Evolutionary conservation across 495 filamentous ascomycete species (phyloP).

Genomic region (Wilcoxina mikolae): DNA sequence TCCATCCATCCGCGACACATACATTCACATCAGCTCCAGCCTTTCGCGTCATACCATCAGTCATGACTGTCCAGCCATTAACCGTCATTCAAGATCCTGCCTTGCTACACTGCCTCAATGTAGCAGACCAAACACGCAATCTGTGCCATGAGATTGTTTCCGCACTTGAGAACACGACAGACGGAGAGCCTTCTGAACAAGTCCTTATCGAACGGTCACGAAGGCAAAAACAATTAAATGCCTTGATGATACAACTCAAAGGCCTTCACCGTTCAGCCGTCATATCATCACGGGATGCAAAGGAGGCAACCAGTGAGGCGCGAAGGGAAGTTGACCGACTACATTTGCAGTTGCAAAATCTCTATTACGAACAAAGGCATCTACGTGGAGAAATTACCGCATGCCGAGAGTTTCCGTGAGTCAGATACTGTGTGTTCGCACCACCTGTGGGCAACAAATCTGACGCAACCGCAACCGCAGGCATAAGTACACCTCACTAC

Average conservation of each 20-base stretch:
- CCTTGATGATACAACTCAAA: constrained; percentile 67
- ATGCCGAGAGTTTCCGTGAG: constrained; percentile 78
- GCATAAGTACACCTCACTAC: constrained; percentile 74
- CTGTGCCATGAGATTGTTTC: constrained; percentile 63
- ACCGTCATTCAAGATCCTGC: not conserved
- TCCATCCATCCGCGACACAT: too few relatives aligned
- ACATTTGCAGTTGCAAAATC: constrained; percentile 84
- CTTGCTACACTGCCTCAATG: constrained; percentile 45
- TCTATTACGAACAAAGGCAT: constrained; percentile 91
- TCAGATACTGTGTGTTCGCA: too few relatives aligned
- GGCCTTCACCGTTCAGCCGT: constrained; percentile 68
- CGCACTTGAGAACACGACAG: constrained; percentile 36
- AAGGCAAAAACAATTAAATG: constrained; percentile 64
- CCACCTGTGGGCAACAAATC: not conserved
- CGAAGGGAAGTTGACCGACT: constrained; percentile 81
- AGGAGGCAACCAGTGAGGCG: constrained; percentile 68
- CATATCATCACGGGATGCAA: constrained; percentile 70
- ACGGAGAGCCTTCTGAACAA: constrained; percentile 34
- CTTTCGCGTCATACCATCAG: too few relatives aligned
- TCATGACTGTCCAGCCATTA: not conserved
- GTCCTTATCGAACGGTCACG: constrained; percentile 49
- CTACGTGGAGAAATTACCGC: constrained; percentile 77
- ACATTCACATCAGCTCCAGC: too few relatives aligned
- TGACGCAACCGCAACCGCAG: constrained; percentile 33
- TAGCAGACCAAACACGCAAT: constrained; percentile 51